Evolutionary conservation across 129 eudicot species (phyloP), one percentile per base, ranked within the genome.

Genomic region (Lactuca saligna): DNA sequence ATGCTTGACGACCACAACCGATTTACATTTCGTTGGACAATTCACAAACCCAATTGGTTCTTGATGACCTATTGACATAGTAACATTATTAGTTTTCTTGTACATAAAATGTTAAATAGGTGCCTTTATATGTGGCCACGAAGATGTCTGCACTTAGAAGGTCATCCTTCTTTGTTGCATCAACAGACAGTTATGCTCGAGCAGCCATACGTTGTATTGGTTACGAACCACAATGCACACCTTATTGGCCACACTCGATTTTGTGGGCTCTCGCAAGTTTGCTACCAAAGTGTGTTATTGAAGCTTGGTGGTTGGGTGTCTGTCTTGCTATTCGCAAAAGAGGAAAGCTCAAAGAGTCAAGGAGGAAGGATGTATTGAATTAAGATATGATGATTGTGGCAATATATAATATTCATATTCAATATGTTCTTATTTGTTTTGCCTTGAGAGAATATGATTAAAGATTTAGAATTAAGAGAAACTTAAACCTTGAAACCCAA

Each of bases 151-250:
- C 96, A 17, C 82, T 86, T 79, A 74, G 44, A 71, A 73, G 84
- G 75, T 83, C 96, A 1, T 89, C 96, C 29, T 89, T 89, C 83
- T 71, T 85, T 10, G 87, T 89, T 7, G 92, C 96, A 68, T 89
- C 96, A 17, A 59, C 90, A 3, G 84, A 86, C 41, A 76, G 78
- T 6, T 89, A 89, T 77, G 96, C 92, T 53, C 81, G 66, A 75
- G 96, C 92, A 33, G 92, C 79, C 17, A 15, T 89, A 54, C 77
- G 88, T 5, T 84, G 80, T 87, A 77, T 89, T 38, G 96, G 96
- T 37, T 86, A 86, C 60, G 96, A 86, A 60, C 88, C 89, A 50
- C 92, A 82, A 5, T 89, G 96, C 86, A 89, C 86, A 3, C 92
- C 96, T 15, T 86, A 88, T 76, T 88, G 92, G 92, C 87, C 96